phyloP scores from a whole-genome alignment of 225 moss, liverwort and hornwort species.

The Asterella californica region DNA sequence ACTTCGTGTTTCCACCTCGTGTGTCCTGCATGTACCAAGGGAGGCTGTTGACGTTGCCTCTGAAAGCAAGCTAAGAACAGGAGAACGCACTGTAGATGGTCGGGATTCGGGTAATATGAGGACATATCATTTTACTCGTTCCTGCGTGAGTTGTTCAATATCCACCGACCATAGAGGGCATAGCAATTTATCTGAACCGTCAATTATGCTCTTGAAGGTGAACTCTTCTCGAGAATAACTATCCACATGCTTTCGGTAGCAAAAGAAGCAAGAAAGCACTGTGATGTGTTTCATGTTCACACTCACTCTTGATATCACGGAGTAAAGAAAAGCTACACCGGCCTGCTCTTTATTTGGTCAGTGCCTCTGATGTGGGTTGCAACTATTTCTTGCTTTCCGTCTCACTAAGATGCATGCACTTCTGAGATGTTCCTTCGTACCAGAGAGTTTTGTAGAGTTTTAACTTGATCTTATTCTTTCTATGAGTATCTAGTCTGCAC shows the following conservation, averaged over 20 bases:
- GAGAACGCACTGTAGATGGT: background rate
- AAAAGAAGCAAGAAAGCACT: background rate
- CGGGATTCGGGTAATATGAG: background rate
- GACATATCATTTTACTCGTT: background rate
- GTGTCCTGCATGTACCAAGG: background rate
- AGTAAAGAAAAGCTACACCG: background rate
- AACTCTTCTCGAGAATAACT: background rate
- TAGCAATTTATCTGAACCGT: background rate
- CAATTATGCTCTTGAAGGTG: conserved; percentile 3
- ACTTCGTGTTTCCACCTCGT: background rate
- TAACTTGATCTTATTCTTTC: too few species aligned
- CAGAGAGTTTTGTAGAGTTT: too few species aligned
- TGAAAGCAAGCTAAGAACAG: background rate
- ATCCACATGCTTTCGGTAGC: background rate
- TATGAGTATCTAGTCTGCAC: too few species aligned
- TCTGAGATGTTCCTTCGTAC: too few species aligned
- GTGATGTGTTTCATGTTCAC: background rate
- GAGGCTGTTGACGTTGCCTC: background rate
- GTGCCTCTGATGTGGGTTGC: background rate
- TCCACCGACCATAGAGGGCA: background rate
- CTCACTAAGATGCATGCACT: too few species aligned
- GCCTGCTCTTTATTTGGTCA: background rate
- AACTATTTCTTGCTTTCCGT: too few species aligned
- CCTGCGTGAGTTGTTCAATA: background rate
- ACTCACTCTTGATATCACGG: background rate